phyloP scores from a whole-genome alignment of 441 rosid species.

The Gossypium davidsonii region DNA sequence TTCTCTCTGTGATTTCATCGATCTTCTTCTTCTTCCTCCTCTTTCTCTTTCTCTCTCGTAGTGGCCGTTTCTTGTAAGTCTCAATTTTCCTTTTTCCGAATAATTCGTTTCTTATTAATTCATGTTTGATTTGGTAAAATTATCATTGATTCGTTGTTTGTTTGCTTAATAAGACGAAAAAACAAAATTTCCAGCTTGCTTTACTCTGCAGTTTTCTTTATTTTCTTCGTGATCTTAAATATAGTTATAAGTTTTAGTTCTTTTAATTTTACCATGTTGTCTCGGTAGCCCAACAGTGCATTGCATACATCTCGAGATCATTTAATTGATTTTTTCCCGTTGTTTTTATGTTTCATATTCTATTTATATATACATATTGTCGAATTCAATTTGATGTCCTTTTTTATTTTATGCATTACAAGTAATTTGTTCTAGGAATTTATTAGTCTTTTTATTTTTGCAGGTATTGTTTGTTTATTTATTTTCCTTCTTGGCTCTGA shows the following conservation, averaged over 20 bases:
- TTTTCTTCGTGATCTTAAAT: background rate
- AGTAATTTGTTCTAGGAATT: background rate
- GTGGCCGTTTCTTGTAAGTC: slow-evolving; percentile 11
- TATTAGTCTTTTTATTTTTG: background rate
- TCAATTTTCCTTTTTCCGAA: background rate
- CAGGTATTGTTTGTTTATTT: background rate
- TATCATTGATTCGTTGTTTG: slow-evolving; percentile 5
- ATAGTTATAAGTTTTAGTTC: background rate
- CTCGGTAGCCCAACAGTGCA: background rate
- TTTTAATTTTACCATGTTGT: background rate
- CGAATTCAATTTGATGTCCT: background rate
- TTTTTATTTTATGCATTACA: background rate
- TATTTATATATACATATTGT: background rate
- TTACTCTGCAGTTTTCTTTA: background rate
- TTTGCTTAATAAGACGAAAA: background rate
- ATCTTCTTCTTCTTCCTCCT: slow-evolving; percentile 1
- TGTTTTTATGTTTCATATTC: background rate
- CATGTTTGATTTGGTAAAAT: background rate
- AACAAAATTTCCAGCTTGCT: background rate
- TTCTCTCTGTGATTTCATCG: slow-evolving; percentile 1
- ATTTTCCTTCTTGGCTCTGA: background rate
- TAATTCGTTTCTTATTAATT: background rate
- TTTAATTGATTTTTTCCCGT: background rate
- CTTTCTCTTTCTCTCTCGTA: background rate
- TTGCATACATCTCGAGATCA: slow-evolving; percentile 1